Evolutionary conservation across 768 basidiomycete species (phyloP).

Genomic region (Mycena galericulata): DNA sequence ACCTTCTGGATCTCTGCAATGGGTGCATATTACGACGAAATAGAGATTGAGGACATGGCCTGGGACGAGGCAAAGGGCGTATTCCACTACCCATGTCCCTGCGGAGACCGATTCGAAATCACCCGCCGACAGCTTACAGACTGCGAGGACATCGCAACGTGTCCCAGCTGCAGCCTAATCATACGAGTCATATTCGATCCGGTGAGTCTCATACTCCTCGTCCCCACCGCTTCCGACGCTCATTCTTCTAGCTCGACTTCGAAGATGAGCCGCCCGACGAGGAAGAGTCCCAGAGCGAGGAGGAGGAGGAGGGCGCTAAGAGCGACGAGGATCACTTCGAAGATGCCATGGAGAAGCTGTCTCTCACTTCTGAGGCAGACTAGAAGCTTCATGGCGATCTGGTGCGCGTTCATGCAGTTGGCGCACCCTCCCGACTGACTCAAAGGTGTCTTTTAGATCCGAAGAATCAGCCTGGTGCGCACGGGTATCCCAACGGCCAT

Average conservation of each 20-base stretch:
- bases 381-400: background rate
- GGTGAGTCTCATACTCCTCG: constrained; percentile 61
- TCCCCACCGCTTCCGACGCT: constrained; percentile 16
- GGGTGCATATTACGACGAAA: constrained; percentile 95
- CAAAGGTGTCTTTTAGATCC: background rate
- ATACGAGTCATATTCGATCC: constrained; percentile 96
- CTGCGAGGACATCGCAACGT: constrained; percentile 94
- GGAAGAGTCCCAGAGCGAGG: constrained; percentile 54
- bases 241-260: constrained; percentile 74
- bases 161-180: constrained; percentile 95
- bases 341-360: constrained; percentile 76
- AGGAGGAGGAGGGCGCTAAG: constrained; percentile 46
- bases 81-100: constrained; percentile 97
- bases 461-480: background rate
- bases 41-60: constrained; percentile 96
- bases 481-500: background rate
- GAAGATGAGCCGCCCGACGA: constrained; percentile 77
- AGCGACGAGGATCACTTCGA: constrained; percentile 63
- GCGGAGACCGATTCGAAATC: constrained; percentile 98
- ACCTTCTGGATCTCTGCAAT: constrained; percentile 52
- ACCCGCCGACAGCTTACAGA: constrained; percentile 84
- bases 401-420: background rate
- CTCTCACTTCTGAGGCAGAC: constrained; percentile 52
- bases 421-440: background rate
- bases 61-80: constrained; percentile 88